Base-by-base conservation (phyloP, 2,329 filamentous ascomycete genomes). In the Tolypocladium pustulatum region DNA sequence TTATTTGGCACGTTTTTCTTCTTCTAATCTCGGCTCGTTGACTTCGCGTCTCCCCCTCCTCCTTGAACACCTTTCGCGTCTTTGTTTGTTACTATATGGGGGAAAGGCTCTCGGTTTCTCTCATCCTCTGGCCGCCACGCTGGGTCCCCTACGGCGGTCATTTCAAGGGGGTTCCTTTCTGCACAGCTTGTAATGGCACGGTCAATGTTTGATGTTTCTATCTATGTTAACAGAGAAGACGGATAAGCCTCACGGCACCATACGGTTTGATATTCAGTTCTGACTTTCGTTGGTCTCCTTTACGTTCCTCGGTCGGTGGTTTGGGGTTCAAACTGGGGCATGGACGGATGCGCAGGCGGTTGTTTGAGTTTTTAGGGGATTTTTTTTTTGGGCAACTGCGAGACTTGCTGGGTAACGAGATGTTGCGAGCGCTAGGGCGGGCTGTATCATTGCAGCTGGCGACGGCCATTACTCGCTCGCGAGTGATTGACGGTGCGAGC, bases 221-320 rank as follows among this genome's bases (percentile, higher is more conserved):
- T 63, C 62, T 64, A 55, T 61, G 61, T 65, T 67, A 63, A 65
- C 64, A 68, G 67, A 66, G 66, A 72, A 73, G 71, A 73, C 65
- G 69, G 69, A 67, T 67, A 68, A 63, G 72, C 72, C 72, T 73
- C 72, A 69, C 72, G 72, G 72, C 72, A 70, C 63, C 66, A 65
- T 63, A 67, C 59, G 65, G 60, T 67, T 67, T 65, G 61, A 59
- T 64, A 62, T 68, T 66, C 58, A 62, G 59, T 64, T 65, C 60
- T 65, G 55, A 51, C 63, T 56, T 62, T 62, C 53, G 61, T 61
- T 61, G 37, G 56, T 60, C 20, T 46, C 54, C 61, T 60, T 58
- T n/a, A n/a, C 51, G 62, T 60, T 55, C 32, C 34, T 32, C 17
- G 25, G 36, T 57, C 34, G 36, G 22, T 27, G 52, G 57, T 22